phyloP scores from a whole-genome alignment of 1,284 basidiomycete genomes.

The Boletus smithii region DNA sequence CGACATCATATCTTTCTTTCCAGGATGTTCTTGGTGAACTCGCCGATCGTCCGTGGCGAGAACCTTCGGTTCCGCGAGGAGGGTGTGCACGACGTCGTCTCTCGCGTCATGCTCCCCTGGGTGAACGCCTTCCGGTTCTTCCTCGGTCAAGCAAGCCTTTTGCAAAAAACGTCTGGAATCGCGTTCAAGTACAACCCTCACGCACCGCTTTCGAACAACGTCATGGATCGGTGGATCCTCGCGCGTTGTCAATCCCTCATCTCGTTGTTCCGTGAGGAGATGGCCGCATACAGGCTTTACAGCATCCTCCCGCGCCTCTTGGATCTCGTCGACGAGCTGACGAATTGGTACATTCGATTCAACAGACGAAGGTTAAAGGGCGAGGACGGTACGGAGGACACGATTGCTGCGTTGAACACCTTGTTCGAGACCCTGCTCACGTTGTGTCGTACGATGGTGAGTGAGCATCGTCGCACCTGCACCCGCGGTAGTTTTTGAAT shows the following conservation, averaged over 20 bases:
- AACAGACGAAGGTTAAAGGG: slow-evolving; percentile 96
- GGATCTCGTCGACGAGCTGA: slow-evolving; percentile 92
- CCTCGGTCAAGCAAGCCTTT: slow-evolving; percentile 88
- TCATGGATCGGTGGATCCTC: slow-evolving; percentile 99
- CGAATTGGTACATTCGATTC: slow-evolving; percentile 99
- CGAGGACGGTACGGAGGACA: slow-evolving; percentile 89
- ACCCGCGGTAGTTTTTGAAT: too few relatives aligned
- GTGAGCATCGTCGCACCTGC: slow-evolving; percentile 24
- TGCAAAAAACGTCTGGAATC: slow-evolving; percentile 79
- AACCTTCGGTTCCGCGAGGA: slow-evolving; percentile 98
- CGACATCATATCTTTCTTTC: not conserved
- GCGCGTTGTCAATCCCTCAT: slow-evolving; percentile 97
- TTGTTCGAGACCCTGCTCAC: slow-evolving; percentile 96
- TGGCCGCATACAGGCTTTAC: slow-evolving; percentile 97
- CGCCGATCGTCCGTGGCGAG: slow-evolving; percentile 96
- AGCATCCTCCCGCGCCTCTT: slow-evolving; percentile 95
- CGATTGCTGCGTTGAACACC: slow-evolving; percentile 87
- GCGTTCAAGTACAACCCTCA: slow-evolving; percentile 89
- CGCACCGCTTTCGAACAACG: slow-evolving; percentile 83
- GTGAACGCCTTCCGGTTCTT: slow-evolving; percentile 99
- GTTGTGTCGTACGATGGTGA: slow-evolving; percentile 89
- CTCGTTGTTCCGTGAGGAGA: slow-evolving; percentile 87
- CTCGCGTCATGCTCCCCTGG: slow-evolving; percentile 96
- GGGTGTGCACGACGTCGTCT: slow-evolving; percentile 95
- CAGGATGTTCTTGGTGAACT: slow-evolving; percentile 98